Evolutionary conservation across 2,329 filamentous ascomycete genomes (phyloP), one percentile per base, ranked within the genome.

Genomic region (Aspergillus texensis): DNA sequence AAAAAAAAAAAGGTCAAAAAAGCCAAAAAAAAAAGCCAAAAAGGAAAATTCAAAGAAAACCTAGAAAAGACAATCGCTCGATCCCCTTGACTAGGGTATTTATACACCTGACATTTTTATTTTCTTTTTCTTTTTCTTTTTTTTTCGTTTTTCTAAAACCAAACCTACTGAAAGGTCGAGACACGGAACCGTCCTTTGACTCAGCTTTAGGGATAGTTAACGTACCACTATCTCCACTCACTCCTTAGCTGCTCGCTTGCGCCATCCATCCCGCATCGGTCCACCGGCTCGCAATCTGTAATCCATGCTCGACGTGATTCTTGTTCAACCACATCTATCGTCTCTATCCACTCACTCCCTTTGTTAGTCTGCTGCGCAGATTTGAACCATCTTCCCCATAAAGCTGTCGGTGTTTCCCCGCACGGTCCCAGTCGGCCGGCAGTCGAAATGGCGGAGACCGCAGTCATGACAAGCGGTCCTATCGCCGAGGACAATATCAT

Each of bases 401-500:
- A 43, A n/a, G 46, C 54, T 57, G 56, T 62, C 56, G 54, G 43
- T 58, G 60, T 53, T 53, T 57, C 57, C 58, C 52, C 39, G 28
- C 46, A 63, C 63, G 61, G 65, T 67, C 64, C 59, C 58, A 62
- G 58, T 68, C 62, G 68, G 67, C 69, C 65, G 63, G 62, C 68
- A 62, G 64, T 65, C 65, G 69, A 71, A 54, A 80, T 80, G 78
- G 76, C 78, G 62, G 70, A 76, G 58, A 64, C 75, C 66, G 66
- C 70, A 64, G 69, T 70, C 57, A 71, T 73, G 65, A 74, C 70
- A 61, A 75, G 76, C 65, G 75, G 71, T 64, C 77, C 79, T 61
- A 71, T 92, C 72, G 91, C 93, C 65, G 93, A 91, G 64, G 87
- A 91, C 77, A 97, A 97, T 79, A 96, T 99, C 77, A 97, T 99